Base-by-base conservation (phyloP, 2,329 filamentous ascomycete genomes). In the Chaetomiaceae sp. region DNA sequence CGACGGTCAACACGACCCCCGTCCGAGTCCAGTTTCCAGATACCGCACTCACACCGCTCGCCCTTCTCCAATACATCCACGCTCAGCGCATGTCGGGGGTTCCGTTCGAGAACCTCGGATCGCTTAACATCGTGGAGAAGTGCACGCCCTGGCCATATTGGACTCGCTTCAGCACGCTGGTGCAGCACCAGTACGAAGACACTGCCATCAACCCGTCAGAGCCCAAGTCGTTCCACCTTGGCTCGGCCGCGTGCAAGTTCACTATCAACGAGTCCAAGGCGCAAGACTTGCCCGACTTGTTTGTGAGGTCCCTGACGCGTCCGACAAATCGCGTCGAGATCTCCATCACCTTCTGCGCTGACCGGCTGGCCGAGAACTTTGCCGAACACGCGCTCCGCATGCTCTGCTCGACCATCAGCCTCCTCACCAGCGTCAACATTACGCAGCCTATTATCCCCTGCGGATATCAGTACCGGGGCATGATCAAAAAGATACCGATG, bases 61-160 rank as follows among this genome's bases (percentile, higher is more conserved):
- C 76, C 43, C 68, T 79, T 10, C 70, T 81, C 41, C 69, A 69
- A 46, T 64, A 66, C 35, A 62, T 82, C 4, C 76, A 79, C 39
- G 66, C 68, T 1, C 77, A 82, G 50, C 72, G 75, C 20, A 65
- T 72, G 3, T 65, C 70, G 0, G 72, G 71, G 17, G 69, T 75
- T 4, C 72, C 73, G 0, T 73, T 73, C 54, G 78, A 81, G 59
- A 73, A 71, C 40, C 66, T 80, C 37, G 75, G 77, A 5, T 73
- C 74, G 50, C 65, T 72, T 3, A 70, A 76, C n/a, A 72, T 82
- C 6, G 68, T 80, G 3, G 69, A 74, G 31, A 70, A 73, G 40
- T 82, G 77, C 59, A 81, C 78, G 3, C 60, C 71, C 5, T 81
- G 78, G 76, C 70, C 75, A 0, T 68, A 72, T 23, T 79, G 76